Evolutionary conservation across 2,329 filamentous ascomycete genomes (phyloP).

Genomic region (Elsinoe fawcettii): DNA sequence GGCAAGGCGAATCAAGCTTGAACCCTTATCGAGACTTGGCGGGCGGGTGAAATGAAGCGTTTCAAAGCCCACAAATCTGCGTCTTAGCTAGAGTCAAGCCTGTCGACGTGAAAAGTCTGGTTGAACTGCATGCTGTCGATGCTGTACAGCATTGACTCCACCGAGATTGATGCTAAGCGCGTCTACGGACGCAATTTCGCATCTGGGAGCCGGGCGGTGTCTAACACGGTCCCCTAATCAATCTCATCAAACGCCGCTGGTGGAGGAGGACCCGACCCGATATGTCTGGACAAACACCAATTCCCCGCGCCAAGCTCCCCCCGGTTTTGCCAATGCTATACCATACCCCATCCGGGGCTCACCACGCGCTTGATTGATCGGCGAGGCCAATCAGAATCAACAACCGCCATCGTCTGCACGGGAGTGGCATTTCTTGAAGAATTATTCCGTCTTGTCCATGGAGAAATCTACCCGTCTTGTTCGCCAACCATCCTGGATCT

Average conservation of each 20-base stretch:
- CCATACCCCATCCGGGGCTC: neutral
- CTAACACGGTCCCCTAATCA: neutral
- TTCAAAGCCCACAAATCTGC: neutral
- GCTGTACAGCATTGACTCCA: too few species aligned
- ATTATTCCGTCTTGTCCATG: slow-evolving; percentile 13
- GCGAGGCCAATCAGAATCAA: slow-evolving; percentile 12
- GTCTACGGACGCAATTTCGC: neutral
- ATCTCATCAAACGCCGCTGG: slow-evolving; percentile 1
- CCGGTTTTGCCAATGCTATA: slow-evolving; percentile 13
- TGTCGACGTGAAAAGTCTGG: neutral
- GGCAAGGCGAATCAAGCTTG: neutral
- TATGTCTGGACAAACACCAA: neutral
- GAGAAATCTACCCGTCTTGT: slow-evolving; percentile 14
- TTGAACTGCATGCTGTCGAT: neutral
- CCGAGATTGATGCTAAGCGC: neutral
- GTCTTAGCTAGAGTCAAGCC: slow-evolving; percentile 5
- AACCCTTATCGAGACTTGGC: neutral
- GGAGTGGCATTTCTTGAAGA: slow-evolving; percentile 10
- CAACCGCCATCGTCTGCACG: neutral
- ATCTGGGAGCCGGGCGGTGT: too few species aligned
- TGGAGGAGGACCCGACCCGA: neutral
- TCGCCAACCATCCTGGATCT: neutral
- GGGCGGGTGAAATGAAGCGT: slow-evolving; percentile 10
- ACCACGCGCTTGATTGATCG: slow-evolving; percentile 5
- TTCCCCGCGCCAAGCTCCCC: slow-evolving; percentile 11